phyloP scores from a whole-genome alignment of 2,329 filamentous ascomycete genomes.

The Fusarium subtropicale region DNA sequence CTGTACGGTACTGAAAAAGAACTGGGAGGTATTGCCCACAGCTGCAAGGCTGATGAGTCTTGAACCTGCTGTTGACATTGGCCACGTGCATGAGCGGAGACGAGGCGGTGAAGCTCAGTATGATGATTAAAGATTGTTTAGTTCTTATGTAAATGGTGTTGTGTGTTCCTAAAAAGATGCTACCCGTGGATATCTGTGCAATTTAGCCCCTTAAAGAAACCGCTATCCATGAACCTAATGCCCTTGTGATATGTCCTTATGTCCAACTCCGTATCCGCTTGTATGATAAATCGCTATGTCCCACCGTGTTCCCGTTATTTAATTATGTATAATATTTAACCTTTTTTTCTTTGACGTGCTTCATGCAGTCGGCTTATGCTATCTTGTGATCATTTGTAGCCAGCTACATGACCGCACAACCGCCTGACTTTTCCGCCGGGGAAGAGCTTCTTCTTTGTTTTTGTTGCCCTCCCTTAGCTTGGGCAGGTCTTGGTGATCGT shows the following conservation, averaged over 20 bases:
- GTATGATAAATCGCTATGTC: not conserved
- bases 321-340: not conserved
- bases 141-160: not conserved
- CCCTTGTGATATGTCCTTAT: not conserved
- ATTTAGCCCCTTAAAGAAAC: slow-evolving; percentile 8
- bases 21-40: slow-evolving; percentile 12
- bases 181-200: slow-evolving; percentile 7
- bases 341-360: not conserved
- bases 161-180: not conserved
- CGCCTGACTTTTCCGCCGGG: slow-evolving; percentile 8
- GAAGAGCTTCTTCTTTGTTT: slow-evolving; percentile 16
- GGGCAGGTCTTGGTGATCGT: slow-evolving; percentile 9
- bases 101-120: not conserved
- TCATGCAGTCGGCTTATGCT: not conserved
- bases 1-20: not conserved
- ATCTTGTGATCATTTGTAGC: not conserved
- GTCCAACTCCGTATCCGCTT: slow-evolving; percentile 2
- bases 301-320: not conserved
- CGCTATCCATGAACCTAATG: not conserved
- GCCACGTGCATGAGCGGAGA: not conserved
- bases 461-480: slow-evolving; percentile 16
- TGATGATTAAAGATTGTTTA: not conserved
- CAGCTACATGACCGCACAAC: slow-evolving; percentile 35
- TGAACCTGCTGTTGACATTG: not conserved
- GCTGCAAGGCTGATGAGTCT: slow-evolving; percentile 7